phyloP scores from a whole-genome alignment of 768 basidiomycete species.

The Kwoniella sp. region DNA sequence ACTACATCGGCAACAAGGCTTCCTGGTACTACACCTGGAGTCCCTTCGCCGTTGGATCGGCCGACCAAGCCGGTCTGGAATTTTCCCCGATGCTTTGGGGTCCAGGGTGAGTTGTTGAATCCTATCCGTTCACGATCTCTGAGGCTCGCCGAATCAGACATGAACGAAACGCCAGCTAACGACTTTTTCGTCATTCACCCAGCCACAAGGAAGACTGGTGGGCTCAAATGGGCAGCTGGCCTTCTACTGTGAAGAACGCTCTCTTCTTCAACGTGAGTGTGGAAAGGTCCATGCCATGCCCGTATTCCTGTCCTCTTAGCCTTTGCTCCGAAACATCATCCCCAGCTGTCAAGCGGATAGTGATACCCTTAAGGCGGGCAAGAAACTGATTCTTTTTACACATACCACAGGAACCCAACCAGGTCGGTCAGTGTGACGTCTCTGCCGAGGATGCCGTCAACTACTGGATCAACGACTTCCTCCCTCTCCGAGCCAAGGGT shows the following conservation, averaged over 20 bases:
- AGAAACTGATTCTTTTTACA: too few relatives aligned
- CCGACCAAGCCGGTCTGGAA: slow-evolving; percentile 61
- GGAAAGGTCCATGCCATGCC: too few relatives aligned
- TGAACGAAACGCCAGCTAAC: background rate
- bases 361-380: too few relatives aligned
- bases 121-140: too few relatives aligned
- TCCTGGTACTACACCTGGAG: slow-evolving; percentile 69
- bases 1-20: slow-evolving; percentile 62
- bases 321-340: too few relatives aligned
- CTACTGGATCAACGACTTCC: slow-evolving; percentile 67
- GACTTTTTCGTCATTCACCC: background rate
- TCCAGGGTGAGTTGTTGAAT: slow-evolving; percentile 56
- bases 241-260: slow-evolving; percentile 57
- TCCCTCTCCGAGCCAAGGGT: slow-evolving; percentile 64
- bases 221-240: slow-evolving; percentile 60
- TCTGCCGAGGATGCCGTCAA: slow-evolving; percentile 60
- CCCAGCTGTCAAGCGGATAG: too few relatives aligned
- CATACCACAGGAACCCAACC: slow-evolving; percentile 69
- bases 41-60: slow-evolving; percentile 59
- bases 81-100: slow-evolving; percentile 76
- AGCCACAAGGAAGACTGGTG: slow-evolving; percentile 56
- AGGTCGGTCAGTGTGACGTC: slow-evolving; percentile 67
- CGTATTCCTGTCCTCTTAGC: too few relatives aligned
- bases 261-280: slow-evolving; percentile 75
- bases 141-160: background rate